A percentile compares a stretch with the other conserved stretches of the same genome.
phyloP scores from a whole-genome alignment of 805 yeast species.

The Lachancea quebecensis region DNA sequence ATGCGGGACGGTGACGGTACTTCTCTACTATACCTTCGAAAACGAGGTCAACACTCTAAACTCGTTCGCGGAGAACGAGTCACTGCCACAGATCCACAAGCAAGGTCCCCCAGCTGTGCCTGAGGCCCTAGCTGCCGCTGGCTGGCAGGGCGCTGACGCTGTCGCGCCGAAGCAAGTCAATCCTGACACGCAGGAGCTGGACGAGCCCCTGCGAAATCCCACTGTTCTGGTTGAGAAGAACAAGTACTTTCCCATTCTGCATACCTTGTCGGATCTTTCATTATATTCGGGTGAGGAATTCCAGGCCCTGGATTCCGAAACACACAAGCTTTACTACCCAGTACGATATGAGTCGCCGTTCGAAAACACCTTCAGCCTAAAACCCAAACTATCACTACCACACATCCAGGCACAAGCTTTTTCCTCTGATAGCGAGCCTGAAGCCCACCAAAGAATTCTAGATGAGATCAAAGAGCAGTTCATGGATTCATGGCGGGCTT shows the following conservation, averaged over 20 bases:
- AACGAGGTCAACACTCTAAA: slow-evolving; percentile 32
- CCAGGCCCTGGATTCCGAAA: slow-evolving; percentile 16
- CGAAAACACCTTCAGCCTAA: slow-evolving; percentile 14
- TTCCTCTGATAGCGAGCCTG: slow-evolving; percentile 15
- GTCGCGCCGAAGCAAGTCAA: too few relatives aligned
- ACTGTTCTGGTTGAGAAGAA: slow-evolving; percentile 29
- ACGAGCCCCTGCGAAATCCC: slow-evolving; percentile 17
- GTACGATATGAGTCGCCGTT: slow-evolving; percentile 22
- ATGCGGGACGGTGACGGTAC: slow-evolving; percentile 23
- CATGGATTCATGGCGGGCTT: slow-evolving; percentile 38
- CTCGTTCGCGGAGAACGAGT: slow-evolving; percentile 32
- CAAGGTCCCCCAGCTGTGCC: neutral
- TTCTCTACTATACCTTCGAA: slow-evolving; percentile 32
- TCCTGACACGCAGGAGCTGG: neutral
- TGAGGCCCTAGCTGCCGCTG: neutral
- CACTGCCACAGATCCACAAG: slow-evolving; percentile 26
- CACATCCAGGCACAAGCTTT: slow-evolving; percentile 27
- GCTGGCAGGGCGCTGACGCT: neutral
- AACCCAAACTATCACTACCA: slow-evolving; percentile 11
- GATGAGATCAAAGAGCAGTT: slow-evolving; percentile 34
- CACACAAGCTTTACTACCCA: slow-evolving; percentile 22
- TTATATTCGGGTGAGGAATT: neutral
- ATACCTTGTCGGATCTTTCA: slow-evolving; percentile 2
- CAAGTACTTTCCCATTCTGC: slow-evolving; percentile 34
- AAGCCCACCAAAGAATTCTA: slow-evolving; percentile 19